These are phyloP conservation scores for Coleophoma eucalyptorum DNA, from an alignment of 2,329 filamentous ascomycete species.

Conservation along the genomic window DNA sequence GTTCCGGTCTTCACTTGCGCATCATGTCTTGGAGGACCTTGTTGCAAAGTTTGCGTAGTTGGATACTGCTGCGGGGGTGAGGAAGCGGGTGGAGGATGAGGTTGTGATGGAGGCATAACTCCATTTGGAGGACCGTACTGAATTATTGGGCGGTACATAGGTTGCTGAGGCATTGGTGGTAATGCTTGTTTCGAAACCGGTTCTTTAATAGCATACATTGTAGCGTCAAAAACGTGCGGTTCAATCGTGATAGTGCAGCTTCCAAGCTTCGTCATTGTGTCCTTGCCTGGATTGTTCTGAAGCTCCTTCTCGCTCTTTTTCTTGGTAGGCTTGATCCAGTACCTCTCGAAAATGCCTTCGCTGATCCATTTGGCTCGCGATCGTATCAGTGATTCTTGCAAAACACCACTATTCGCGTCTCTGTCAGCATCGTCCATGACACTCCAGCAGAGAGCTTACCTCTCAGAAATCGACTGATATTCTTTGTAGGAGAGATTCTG, in stretches of 20 bases:
- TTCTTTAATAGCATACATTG: slow-evolving; percentile 69
- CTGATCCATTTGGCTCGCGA: slow-evolving; percentile 72
- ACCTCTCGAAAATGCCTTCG: slow-evolving; percentile 71
- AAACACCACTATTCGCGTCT: slow-evolving; percentile 55
- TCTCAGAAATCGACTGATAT: slow-evolving; percentile 72
- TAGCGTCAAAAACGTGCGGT: slow-evolving; percentile 75
- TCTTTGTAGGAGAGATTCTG: slow-evolving; percentile 59
- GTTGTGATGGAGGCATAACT: slow-evolving; percentile 50
- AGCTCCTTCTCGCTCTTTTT: slow-evolving; percentile 61
- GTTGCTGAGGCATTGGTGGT: slow-evolving; percentile 27
- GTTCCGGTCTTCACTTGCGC: slow-evolving; percentile 9
- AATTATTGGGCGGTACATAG: slow-evolving; percentile 49
- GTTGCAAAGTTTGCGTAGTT: slow-evolving; percentile 22
- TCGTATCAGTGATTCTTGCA: slow-evolving; percentile 68
- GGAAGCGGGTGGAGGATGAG: slow-evolving; percentile 26
- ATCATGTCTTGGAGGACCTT: slow-evolving; percentile 14
- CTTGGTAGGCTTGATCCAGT: slow-evolving; percentile 71
- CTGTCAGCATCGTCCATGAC: too few species aligned
- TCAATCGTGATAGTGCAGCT: slow-evolving; percentile 72
- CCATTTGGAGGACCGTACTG: slow-evolving; percentile 65
- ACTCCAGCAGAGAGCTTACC: slow-evolving; percentile 37
- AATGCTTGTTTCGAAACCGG: slow-evolving; percentile 42
- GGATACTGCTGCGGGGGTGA: slow-evolving; percentile 23
- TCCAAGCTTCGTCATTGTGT: slow-evolving; percentile 71
- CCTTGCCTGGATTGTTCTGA: slow-evolving; percentile 63